These are phyloP conservation scores for Hygrophila difformis DNA, from an alignment of 257 asterid species.

Conservation along the genomic window DNA sequence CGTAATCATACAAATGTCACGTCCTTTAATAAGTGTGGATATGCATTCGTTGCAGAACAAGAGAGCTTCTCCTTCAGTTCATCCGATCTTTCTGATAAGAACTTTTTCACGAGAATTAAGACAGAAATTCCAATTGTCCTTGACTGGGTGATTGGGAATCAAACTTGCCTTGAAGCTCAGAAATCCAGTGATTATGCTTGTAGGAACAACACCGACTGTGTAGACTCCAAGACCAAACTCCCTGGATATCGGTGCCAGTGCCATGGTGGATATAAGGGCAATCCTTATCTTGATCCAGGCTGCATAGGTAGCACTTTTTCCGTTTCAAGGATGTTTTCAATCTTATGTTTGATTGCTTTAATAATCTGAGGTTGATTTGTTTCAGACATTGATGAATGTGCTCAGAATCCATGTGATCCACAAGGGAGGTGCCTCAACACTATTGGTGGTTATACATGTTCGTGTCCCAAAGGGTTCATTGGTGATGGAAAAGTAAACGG, in stretches of 20 bases:
- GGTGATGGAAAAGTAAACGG: slow-evolving; percentile 50
- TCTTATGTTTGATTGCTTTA: background rate
- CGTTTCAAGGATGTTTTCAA: background rate
- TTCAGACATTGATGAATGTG: slow-evolving; percentile 44
- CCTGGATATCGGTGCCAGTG: slow-evolving; percentile 64
- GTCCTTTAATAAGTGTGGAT: no score
- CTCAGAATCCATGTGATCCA: slow-evolving; percentile 18
- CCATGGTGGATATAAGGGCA: slow-evolving; percentile 43
- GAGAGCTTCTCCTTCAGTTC: no score
- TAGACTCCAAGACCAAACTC: slow-evolving; percentile 32
- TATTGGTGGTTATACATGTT: slow-evolving; percentile 39
- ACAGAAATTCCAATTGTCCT: slow-evolving; percentile 37
- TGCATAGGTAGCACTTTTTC: slow-evolving; percentile 42
- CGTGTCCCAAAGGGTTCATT: slow-evolving; percentile 42
- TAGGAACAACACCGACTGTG: slow-evolving; percentile 33
- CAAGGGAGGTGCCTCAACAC: slow-evolving; percentile 26
- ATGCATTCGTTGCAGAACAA: no score
- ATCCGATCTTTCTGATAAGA: slow-evolving; percentile 39
- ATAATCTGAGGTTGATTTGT: no score
- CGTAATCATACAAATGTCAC: no score
- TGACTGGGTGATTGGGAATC: slow-evolving; percentile 67
- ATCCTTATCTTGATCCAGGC: slow-evolving; percentile 58
- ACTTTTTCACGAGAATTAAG: slow-evolving; percentile 19
- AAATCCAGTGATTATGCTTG: slow-evolving; percentile 32
- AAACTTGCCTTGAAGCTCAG: slow-evolving; percentile 26